Evolutionary conservation across 805 yeast species (phyloP).

Genomic region (Geotrichum ghanense): DNA sequence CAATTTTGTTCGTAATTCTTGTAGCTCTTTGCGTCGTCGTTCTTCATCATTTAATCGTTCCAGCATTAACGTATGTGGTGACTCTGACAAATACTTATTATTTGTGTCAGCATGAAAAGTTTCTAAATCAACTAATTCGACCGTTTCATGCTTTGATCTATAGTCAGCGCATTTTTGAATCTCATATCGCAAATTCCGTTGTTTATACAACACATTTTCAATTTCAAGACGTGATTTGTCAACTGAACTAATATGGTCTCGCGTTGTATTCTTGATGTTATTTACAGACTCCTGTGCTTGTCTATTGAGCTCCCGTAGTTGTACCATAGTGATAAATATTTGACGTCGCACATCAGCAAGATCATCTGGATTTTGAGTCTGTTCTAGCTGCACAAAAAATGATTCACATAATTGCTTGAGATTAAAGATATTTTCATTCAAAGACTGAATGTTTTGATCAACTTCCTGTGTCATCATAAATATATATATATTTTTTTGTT

Average conservation of each 20-base stretch:
- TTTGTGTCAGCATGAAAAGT: conserved; percentile 12
- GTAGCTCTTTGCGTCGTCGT: conserved; percentile 13
- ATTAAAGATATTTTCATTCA: neutral
- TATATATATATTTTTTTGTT: no score
- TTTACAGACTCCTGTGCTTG: conserved; percentile 12
- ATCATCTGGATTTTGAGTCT: conserved; percentile 1
- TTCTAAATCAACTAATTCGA: conserved; percentile 15
- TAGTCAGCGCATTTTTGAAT: conserved; percentile 13
- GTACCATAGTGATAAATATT: conserved; percentile 9
- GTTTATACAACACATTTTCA: conserved; percentile 19
- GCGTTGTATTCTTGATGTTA: conserved; percentile 12
- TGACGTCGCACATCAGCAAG: conserved; percentile 5
- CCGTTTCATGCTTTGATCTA: conserved; percentile 10
- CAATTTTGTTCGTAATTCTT: conserved; percentile 12
- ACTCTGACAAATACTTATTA: neutral
- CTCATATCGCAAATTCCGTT: conserved; percentile 14
- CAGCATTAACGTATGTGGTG: conserved; percentile 12
- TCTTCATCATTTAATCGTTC: conserved; percentile 20
- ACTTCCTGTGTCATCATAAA: neutral
- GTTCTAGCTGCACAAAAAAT: neutral
- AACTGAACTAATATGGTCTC: conserved; percentile 10
- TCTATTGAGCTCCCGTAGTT: conserved; percentile 13
- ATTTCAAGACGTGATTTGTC: conserved; percentile 15
- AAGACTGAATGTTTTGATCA: neutral
- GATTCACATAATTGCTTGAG: neutral